Evolutionary conservation across 306 rosid species (phyloP), one percentile per base, ranked within the genome.

Genomic region (Quercus ilex): DNA sequence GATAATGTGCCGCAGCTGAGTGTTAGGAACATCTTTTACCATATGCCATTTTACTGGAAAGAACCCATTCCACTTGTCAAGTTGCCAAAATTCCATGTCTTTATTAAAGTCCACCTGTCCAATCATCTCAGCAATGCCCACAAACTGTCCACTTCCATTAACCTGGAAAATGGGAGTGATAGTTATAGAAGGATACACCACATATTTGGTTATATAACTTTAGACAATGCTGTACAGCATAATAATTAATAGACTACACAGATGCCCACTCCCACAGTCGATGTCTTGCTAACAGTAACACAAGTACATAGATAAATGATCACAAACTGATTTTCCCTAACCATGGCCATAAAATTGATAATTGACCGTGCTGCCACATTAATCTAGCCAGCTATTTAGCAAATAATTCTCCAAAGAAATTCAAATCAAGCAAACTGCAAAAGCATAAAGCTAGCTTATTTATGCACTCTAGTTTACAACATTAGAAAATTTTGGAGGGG

Each of bases 41-140:
- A 94, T 77, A 75, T 88, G 94, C 98, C 98, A 94, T 78, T 81
- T 89, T 26, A 94, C 86, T n/a, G 95, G 96, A 82, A 94, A 92
- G 86, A 89, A 89, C 1, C 98, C 98, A 75, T 80, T 90, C 90
- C 90, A 94, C 78, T 87, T 88, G 75, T 89, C 92, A 30, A 83
- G 86, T 88, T 86, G 90, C 98, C 97, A 92, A 81, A 91, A 94
- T 41, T 77, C 85, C 98, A 94, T 86, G 82, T 89, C 91, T 83
- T 92, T 90, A 10, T 88, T 49, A 60, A 89, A 92, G 86, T 94
- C 97, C 35, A 94, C 97, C 2, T 56, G 91, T 38, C 92, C 98
- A 73, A 73, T 46, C 97, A 94, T 94, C 87, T 92, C 97, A 10
- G 98, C 96, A 46, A 92, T 83, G 56, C 98, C 98, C 31, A 91